Base-by-base conservation (phyloP, 2,329 filamentous ascomycete species). In the Decorospora gaudefroyi region DNA sequence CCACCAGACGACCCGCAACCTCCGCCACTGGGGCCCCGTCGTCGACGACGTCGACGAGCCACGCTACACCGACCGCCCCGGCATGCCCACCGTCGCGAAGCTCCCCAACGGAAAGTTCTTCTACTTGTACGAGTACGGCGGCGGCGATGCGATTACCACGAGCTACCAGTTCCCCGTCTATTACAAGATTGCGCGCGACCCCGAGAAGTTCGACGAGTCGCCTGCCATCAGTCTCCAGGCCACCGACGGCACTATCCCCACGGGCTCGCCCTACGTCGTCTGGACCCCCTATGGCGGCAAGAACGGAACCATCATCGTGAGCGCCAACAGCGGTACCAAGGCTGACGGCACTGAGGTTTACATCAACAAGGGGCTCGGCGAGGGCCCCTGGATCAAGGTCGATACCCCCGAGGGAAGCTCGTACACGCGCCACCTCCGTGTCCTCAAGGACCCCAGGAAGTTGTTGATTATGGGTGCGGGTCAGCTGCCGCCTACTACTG, bases 81-180 rank as follows among this genome's bases (percentile, higher is more conserved):
- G 85, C 35, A 88, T 88, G 85, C 79, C 85, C 1, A 81, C 78
- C 0, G 74, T 88, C 6, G 74, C 78, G 1, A 60, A 75, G 59
- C 75, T 88, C 3, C 73, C 83, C 53, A 79, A 79, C 52, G 80
- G 77, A 43, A 70, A 81, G 58, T 87, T 78, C 67, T 79, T 88
- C 59, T 80, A 83, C 71, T 76, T 78, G 4, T 86, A 86, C 64
- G 84, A 87, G 63, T 82, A 80, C 51, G 80, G 80, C 35, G 78
- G 78, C 55, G 59, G 74, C 32, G 70, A 70, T 0, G 65, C 67
- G 15, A 64, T 56, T 25, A 55, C 51, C 33, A 39, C 26, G n/a
- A 49, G 43, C 21, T 69, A 69, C 62, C 62, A 65, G 6, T 80
- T 79, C 64, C 76, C 78, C 2, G 68, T 81, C 11, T 78, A 78